A percentile compares a stretch with the other conserved stretches of the same genome.
Evolutionary conservation across 208 protist genomes (phyloP).

Genomic region (Leishmania turanica): DNA sequence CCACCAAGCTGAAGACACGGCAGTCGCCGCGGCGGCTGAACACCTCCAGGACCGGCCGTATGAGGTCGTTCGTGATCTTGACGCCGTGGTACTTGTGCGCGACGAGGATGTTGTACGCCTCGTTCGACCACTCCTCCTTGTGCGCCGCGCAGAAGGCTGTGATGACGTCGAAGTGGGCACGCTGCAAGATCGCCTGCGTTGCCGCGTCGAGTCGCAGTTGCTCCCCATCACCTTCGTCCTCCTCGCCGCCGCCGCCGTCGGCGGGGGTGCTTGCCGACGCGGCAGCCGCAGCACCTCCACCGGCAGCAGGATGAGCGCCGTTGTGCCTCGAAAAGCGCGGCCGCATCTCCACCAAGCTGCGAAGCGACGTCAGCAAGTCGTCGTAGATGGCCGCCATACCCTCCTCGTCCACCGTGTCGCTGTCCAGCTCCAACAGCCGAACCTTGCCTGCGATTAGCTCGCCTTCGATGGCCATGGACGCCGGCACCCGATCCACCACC

Average conservation of each 20-base stretch:
- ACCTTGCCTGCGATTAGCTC: constrained; percentile 80
- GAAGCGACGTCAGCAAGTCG: constrained; percentile 76
- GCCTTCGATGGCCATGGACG: constrained; percentile 67
- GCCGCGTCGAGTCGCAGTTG: constrained; percentile 25
- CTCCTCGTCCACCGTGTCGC: constrained; percentile 56
- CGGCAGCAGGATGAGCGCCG: neutral
- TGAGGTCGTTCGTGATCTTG: constrained; percentile 66
- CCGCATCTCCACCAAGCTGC: constrained; percentile 79
- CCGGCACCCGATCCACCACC: constrained; percentile 67
- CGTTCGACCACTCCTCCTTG: constrained; percentile 59
- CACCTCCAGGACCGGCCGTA: constrained; percentile 57
- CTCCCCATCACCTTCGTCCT: constrained; percentile 7
- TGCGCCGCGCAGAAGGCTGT: constrained; percentile 57
- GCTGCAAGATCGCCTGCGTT: constrained; percentile 50
- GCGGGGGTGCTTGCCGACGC: neutral
- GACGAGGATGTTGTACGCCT: constrained; percentile 84
- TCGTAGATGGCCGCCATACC: constrained; percentile 63
- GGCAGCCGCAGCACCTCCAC: neutral
- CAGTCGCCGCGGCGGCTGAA: constrained; percentile 76
- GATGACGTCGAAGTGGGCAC: constrained; percentile 56
- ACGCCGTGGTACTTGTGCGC: constrained; percentile 91
- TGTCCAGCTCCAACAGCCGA: constrained; percentile 64
- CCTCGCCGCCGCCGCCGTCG: constrained; percentile 1
- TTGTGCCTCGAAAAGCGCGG: constrained; percentile 30
- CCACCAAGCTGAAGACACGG: constrained; percentile 87